Base-by-base conservation (phyloP, 2,329 filamentous ascomycete genomes). In the Amauroascus verrucosus region DNA sequence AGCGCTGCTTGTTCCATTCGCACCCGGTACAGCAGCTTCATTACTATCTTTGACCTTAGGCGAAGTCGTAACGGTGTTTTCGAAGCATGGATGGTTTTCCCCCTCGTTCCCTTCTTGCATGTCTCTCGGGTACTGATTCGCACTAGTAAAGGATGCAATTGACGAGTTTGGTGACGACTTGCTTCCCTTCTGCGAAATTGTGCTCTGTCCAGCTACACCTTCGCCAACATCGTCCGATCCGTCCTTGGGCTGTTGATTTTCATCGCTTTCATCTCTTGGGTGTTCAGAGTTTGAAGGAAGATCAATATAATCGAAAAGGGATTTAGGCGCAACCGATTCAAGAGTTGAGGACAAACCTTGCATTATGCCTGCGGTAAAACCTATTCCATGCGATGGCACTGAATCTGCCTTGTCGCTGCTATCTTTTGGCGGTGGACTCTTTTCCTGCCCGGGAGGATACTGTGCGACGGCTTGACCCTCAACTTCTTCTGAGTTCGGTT, bases 371-470 rank as follows among this genome's bases (percentile, higher is more conserved):
- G 58, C 26, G 14, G 41, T 20, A 14, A 48, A 18, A 8, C 35
- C 51, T 26, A 44, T 51, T 51, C 16, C 9, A 7, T 51, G 51
- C 18, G 52, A 49, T 22, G 44, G 30, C 26, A 41, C 33, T 49
- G 58, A 43, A 59, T 56, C 20, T 69, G 62, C 14, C 70, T 69
- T 4, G 22, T 16, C 24, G 28, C 13, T 13, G n/a, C 32, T 28
- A 2, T 30, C 20, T 20, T 46, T 24, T 3, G n/a, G 8, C 16
- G 3, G 11, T 11, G 16, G 16, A 5, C 22, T 20, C n/a, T 16
- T 44, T n/a, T 32, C 28, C 7, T 24, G n/a, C n/a, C 6, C 4
- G 5, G 28, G 7, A 3, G 24, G 24, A 6, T 32, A 26, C 13
- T 13, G 6, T 16, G 11, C 9, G 38, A 35, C n/a, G 3, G 26